Evolutionary conservation across 768 basidiomycete species (phyloP).

Genomic region (Amanita subjunquillea): DNA sequence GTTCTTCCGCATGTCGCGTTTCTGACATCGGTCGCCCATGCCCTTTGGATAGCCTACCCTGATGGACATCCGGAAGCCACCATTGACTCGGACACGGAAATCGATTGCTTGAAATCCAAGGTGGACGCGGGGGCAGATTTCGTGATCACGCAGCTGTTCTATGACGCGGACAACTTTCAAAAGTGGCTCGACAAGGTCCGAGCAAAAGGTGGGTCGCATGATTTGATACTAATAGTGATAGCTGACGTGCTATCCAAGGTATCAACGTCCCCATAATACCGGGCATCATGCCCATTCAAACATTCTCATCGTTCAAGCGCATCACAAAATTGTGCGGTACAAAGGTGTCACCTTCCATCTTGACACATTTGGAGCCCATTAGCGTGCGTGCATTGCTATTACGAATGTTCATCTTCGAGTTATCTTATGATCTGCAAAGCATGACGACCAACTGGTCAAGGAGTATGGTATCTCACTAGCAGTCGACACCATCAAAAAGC

Average conservation of each 20-base stretch:
- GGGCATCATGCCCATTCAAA: conserved; percentile 97
- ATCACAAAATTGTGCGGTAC: conserved; percentile 84
- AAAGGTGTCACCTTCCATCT: conserved; percentile 57
- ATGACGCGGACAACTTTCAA: conserved; percentile 85
- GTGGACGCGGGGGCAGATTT: conserved; percentile 94
- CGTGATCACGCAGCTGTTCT: conserved; percentile 94
- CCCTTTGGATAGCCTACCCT: conserved; percentile 60
- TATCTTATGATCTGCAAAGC: conserved; percentile 28
- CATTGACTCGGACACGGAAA: conserved; percentile 47
- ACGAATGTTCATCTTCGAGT: no score
- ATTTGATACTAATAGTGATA: neutral
- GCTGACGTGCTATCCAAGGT: conserved; percentile 35
- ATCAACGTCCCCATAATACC: conserved; percentile 88
- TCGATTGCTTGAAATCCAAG: conserved; percentile 72
- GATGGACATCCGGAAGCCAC: conserved; percentile 71
- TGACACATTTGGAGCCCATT: conserved; percentile 62
- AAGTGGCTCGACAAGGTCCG: conserved; percentile 69
- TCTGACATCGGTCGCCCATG: neutral
- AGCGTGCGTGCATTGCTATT: conserved; percentile 37
- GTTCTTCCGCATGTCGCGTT: neutral
- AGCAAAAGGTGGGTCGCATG: conserved; percentile 40
- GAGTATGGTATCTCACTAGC: conserved; percentile 88
- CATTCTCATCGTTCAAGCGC: conserved; percentile 86
- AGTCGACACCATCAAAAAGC: conserved; percentile 61
- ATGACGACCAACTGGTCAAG: conserved; percentile 90